Evolutionary conservation across 2,329 filamentous ascomycete genomes (phyloP).

Genomic region (Septoria petroselini): DNA sequence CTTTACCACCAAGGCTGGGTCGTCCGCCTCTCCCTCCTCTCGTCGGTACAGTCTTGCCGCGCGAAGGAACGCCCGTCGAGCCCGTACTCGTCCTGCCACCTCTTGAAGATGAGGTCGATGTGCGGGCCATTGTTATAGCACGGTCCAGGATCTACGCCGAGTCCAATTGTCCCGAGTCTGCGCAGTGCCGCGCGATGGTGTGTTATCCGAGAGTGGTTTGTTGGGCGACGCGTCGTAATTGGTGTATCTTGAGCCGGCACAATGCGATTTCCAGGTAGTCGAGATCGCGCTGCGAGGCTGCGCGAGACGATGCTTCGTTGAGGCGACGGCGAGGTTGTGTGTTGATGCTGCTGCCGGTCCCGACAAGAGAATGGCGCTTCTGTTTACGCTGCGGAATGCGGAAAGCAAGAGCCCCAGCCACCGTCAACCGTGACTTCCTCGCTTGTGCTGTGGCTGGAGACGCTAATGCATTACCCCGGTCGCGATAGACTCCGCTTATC

Average conservation of each 20-base stretch:
- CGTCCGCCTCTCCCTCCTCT: conserved; percentile 31
- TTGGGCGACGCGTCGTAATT: conserved; percentile 4
- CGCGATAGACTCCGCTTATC: too few relatives aligned
- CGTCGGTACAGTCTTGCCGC: conserved; percentile 13
- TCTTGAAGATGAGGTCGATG: conserved; percentile 11
- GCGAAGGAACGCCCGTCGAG: conserved; percentile 9
- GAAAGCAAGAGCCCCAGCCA: neutral
- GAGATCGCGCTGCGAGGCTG: neutral
- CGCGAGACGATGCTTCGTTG: neutral
- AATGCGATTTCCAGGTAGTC: neutral
- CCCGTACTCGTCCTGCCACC: conserved; percentile 14
- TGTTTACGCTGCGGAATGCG: conserved; percentile 15
- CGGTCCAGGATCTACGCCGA: too few relatives aligned
- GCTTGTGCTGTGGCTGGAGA: neutral
- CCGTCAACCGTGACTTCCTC: neutral
- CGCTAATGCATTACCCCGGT: conserved; percentile 1
- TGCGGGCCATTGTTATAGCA: conserved; percentile 15
- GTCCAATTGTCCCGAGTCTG: neutral
- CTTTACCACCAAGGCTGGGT: conserved; percentile 28
- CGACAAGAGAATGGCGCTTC: conserved; percentile 2
- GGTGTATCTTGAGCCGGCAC: neutral
- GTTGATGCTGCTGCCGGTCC: neutral
- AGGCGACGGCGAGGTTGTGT: neutral
- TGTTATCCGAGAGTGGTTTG: neutral
- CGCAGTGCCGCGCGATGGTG: neutral